phyloP scores from a whole-genome alignment of 2,329 filamentous ascomycete genomes.

The Colletotrichum gigasporum region DNA sequence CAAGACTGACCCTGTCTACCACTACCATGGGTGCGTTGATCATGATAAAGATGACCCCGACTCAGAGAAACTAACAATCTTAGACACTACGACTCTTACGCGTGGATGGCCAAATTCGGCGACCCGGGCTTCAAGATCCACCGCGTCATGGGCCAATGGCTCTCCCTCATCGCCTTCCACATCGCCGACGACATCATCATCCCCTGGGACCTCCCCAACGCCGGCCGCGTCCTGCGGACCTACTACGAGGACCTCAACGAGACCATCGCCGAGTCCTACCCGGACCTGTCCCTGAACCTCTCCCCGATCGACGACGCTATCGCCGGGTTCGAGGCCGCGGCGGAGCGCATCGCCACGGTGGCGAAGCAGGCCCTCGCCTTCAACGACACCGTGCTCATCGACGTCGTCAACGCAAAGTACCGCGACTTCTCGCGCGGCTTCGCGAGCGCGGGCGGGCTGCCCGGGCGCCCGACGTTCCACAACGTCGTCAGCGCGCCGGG shows the following conservation, averaged over 20 bases:
- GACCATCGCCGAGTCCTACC: background rate
- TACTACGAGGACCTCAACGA: constrained; percentile 23
- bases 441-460: constrained; percentile 15
- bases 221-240: constrained; percentile 16
- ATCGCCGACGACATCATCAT: constrained; percentile 24
- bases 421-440: constrained; percentile 27
- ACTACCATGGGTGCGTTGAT: constrained; percentile 14
- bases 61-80: background rate
- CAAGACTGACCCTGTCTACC: constrained; percentile 21
- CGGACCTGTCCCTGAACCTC: background rate
- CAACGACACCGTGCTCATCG: constrained; percentile 13
- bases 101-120: constrained; percentile 61
- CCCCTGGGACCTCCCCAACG: constrained; percentile 25
- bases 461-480: constrained; percentile 20
- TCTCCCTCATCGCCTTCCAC: constrained; percentile 22
- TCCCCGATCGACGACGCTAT: constrained; percentile 16
- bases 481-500: constrained; percentile 22
- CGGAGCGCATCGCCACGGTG: constrained; percentile 11
- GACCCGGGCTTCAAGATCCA: constrained; percentile 61
- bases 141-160: constrained; percentile 54
- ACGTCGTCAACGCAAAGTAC: constrained; percentile 17
- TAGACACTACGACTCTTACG: constrained; percentile 40
- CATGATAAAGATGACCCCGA: rapidly evolving
- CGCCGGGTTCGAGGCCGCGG: constrained; percentile 2
- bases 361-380: constrained; percentile 18